Base-by-base conservation (phyloP, 2,329 filamentous ascomycete species). In the Emmonsiellopsis sp. region DNA sequence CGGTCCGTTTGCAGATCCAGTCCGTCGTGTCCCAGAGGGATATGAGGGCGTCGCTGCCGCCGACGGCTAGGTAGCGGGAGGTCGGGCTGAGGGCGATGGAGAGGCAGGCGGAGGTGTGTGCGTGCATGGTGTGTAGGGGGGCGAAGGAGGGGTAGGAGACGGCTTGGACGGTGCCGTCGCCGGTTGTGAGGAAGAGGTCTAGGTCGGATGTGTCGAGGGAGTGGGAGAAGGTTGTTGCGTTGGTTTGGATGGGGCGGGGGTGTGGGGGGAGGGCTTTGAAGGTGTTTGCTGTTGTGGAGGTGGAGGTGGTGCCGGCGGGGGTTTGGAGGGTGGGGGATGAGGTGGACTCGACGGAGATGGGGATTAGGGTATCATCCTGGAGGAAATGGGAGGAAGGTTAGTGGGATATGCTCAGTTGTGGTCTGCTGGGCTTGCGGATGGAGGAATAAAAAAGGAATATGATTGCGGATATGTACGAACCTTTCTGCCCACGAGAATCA, bases 11-110 rank as follows among this genome's bases (percentile, higher is more conserved):
- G 56, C 75, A 77, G 50, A 76, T 70, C 74, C 74, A 77, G 59
- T 77, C 74, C 2, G 68, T 73, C 4, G 75, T 77, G 61, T 77
- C 75, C 73, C 74, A 77, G 32, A 77, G 70, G 10, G 73, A 74
- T 47, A 77, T 75, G 34, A 77, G 65, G 9, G 75, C 73, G 61
- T 77, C 75, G 50, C 71, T 73, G 34, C 74, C 75, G 38, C 74
- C 75, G 20, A 76, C 64, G 16, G 75, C 75, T 26, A 77, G 66
- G 58, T 77, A 76, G 54, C 74, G 73, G 47, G 72, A 73, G 30
- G 69, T 74, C 1, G 75, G 75, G 10, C 71, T 70, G 32, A 75
- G 73, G 10, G 71, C 63, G 43, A 77, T 68, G 32, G 73, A 71
- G 47, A 72, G 68, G 54, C 74, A 76, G 53, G 75, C 69, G 5